Base-by-base conservation (phyloP, 192 early-diverging fungal species). In the Rhizophagus sp. region DNA sequence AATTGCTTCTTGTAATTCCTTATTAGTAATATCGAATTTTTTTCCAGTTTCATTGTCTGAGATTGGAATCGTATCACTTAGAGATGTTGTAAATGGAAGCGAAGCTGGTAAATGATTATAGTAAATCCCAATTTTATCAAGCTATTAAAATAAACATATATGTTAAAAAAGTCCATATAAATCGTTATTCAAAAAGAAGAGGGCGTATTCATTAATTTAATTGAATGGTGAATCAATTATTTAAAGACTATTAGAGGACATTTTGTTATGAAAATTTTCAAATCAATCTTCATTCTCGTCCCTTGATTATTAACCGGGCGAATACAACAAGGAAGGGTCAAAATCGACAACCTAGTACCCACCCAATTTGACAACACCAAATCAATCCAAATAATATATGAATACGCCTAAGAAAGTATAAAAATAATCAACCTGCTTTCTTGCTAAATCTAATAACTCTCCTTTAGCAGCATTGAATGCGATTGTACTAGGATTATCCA, bases 391-490 rank as follows among this genome's bases (percentile, higher is more conserved):
- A 25, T 9, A 25, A 44, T 41, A 17, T 24, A 47, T 61, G 15
- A 70, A 34, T 19, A 39, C 25, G 27, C 3, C 11, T n/a, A 73
- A 49, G 19, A 61, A 22, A 65, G 33, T 24, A 41, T 11, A 41
- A 78, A 47, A 64, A 50, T 50, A 17, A 41, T 25, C 33, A 84
- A 95, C 93, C 88, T 96, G 95, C 72, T 92, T 87, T 19, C 95
- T 87, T 5, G 95, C 94, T 19, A 89, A 84, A 39, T 92, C 88
- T 7, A 96, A 82, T 24, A 96, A 57, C 81, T 95, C 93, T 10
- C 90, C 93, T 71, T 94, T 96, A 8, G 88, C 88, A 0, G 91
- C 90, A 80, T 94, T 94, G 82, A 94, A 94, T 15, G 84, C 77
- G 3, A 81, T 83, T 41, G 90, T 77, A 24, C 85, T 82, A 33